Evolutionary conservation across 2,329 filamentous ascomycete genomes (phyloP), one percentile per base, ranked within the genome.

Genomic region (Xylaria polymorpha): DNA sequence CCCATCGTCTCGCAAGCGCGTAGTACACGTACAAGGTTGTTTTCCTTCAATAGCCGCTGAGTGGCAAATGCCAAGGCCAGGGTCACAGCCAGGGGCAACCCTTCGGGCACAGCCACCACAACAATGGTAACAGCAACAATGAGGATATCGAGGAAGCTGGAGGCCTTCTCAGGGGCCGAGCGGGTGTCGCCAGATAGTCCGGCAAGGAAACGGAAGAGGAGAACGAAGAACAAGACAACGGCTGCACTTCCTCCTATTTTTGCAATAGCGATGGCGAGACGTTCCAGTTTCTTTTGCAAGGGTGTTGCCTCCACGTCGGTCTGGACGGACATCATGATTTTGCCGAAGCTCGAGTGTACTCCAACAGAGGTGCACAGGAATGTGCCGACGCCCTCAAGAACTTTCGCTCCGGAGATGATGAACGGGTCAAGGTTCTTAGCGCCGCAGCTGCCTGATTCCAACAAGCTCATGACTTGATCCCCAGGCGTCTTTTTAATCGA

Each of bases 161-260:
- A 86, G 60, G 87, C 89, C 76, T 91, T 91, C 43, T 86, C 78
- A 1, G 86, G 82, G 1, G 88, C 82, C 0, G 81, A 79, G 0
- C 73, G 79, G 29, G 74, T 60, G 72, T 87, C 89, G 25, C 80
- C 75, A 3, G 86, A 85, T 7, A 94, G 83, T 20, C 85, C 80
- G 37, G 87, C 91, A 25, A 92, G 79, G 77, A 94, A 95, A 74
- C 93, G 91, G 83, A 94, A 94, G 75, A 94, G 88, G 8, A 94
- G 83, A 7, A 94, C 91, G 59, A 94, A 82, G 76, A 95, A 95
- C n/a, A 95, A 84, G 10, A 94, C 80, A 18, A 93, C 81, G 63
- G 92, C 92, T 56, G 92, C 90, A 69, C 87, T 88, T 73, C 90
- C 88, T 18, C 86, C 85, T 59, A 87, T 78, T 73, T 85, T 84